Percentiles rank a stretch among this genome's conserved stretches.
These are phyloP conservation scores for Agaricus sinodeliciosus DNA, from an alignment of 768 basidiomycete species.

Conservation along the genomic window DNA sequence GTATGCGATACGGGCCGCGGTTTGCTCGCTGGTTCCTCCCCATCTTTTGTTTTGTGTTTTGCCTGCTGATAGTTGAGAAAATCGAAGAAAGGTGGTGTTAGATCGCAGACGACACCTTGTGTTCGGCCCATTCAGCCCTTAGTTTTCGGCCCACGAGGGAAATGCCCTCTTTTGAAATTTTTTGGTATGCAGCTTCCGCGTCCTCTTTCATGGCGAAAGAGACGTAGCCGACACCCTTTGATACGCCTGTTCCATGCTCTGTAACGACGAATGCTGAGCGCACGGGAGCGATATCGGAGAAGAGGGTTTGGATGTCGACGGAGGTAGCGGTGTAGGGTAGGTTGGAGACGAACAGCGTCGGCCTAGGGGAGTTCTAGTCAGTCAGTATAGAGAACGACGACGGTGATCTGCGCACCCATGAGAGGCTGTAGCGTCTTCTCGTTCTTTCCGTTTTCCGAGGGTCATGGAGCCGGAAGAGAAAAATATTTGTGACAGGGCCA, in stretches of 20 bases:
- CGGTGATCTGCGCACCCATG: constrained; percentile 15
- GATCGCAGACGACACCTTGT: constrained; percentile 43
- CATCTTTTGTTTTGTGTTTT: constrained; percentile 30
- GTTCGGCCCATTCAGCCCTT: constrained; percentile 75
- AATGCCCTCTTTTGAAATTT: constrained; percentile 59
- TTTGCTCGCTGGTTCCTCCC: constrained; percentile 33
- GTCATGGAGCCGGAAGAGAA: not conserved
- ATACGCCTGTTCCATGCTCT: constrained; percentile 63
- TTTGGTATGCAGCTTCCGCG: constrained; percentile 66
- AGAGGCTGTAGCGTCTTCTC: constrained; percentile 5
- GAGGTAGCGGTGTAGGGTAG: constrained; percentile 88
- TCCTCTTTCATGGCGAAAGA: constrained; percentile 88
- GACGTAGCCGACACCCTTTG: constrained; percentile 96
- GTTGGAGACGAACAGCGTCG: constrained; percentile 91
- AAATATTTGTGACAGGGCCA: not conserved
- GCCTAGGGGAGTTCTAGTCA: constrained; percentile 29
- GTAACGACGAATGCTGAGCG: constrained; percentile 90
- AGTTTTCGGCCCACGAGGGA: constrained; percentile 61
- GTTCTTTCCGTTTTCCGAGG: constrained; percentile 19
- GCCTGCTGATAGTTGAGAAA: not conserved
- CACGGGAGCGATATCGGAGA: constrained; percentile 94
- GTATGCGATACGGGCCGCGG: constrained; percentile 27
- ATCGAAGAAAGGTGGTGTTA: constrained; percentile 2
- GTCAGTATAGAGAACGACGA: not conserved
- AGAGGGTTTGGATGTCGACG: constrained; percentile 84